Base-by-base conservation (phyloP, 1,139 yeast species). In the Hansenula anomala region DNA sequence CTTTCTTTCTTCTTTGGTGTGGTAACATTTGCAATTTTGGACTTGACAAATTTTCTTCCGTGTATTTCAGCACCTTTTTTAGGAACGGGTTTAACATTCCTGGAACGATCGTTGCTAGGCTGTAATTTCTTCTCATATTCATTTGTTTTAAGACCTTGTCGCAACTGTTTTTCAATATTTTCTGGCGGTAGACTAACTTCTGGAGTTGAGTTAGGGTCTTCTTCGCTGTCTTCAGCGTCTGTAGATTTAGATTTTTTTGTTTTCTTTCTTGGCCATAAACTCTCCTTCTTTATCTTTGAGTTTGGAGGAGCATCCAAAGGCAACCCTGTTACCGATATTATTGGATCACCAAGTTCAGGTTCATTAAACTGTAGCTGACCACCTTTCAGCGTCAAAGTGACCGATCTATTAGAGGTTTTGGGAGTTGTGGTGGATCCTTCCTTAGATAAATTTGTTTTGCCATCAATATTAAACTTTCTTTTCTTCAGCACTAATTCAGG, bases 291-390 rank as follows among this genome's bases (percentile, higher is more conserved):
- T 33, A 73, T 62, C 48, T 73, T 78, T 0, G 66, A 55, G 9
- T 75, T 73, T 7, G 95, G 95, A 5, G 67, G 65, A 5, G 75
- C 67, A 45, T 78, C 88, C 37, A 85, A 59, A 3, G 90, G 82
- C 30, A 74, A 66, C 1, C 95, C 95, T 0, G 89, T 80, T 35
- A 75, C 74, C 20, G 51, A 38, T 39, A 50, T 42, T 10, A 47
- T 56, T 0, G 80, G 77, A 18, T 64, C 67, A 0, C 80, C 74
- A 27, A 72, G 58, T 10, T 67, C 69, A 0, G 92, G 90, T 54
- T 84, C 92, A 13, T 63, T 58, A 30, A 32, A 46, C 12, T 29
- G 14, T 2, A 41, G 18, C 17, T 37, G 19, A 2, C 43, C 46
- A 33, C 33, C 26, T 11, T 23, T 23, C 4, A 23, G 5, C 4